A percentile compares a stretch with the other conserved stretches of the same genome.
These are phyloP conservation scores for Hemileia vastatrix DNA, from an alignment of 1,284 basidiomycete genomes.

Conservation along the genomic window DNA sequence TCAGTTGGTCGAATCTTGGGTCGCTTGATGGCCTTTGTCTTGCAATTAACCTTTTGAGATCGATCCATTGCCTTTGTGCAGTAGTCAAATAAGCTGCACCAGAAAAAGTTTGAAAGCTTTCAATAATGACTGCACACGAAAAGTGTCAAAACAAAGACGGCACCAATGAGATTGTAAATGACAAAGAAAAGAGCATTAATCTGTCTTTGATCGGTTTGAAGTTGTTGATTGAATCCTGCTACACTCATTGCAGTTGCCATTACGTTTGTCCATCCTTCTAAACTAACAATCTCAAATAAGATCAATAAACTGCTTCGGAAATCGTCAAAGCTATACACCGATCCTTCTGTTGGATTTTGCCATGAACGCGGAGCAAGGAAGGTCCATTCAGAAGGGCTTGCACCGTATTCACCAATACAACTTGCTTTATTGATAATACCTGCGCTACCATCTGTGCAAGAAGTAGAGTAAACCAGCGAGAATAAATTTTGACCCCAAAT, in stretches of 20 bases:
- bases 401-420: too few relatives aligned
- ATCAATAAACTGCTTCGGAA: conserved; percentile 79
- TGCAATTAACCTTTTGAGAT: conserved; percentile 76
- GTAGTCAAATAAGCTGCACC: conserved; percentile 72
- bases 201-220: conserved; percentile 60
- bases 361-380: conserved; percentile 78
- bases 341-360: conserved; percentile 73
- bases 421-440: too few relatives aligned
- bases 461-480: too few relatives aligned
- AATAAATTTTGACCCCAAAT: too few relatives aligned
- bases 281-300: conserved; percentile 88
- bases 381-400: too few relatives aligned
- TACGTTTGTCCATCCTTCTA: conserved; percentile 89
- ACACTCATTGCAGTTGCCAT: conserved; percentile 74
- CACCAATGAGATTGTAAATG: conserved; percentile 83
- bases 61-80: conserved; percentile 86
- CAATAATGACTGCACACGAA: conserved; percentile 94
- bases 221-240: conserved; percentile 59
- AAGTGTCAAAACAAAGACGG: too few relatives aligned
- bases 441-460: too few relatives aligned
- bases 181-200: conserved; percentile 85
- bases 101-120: conserved; percentile 79
- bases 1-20: conserved; percentile 56
- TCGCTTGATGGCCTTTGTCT: conserved; percentile 76
- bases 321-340: conserved; percentile 79